Evolutionary conservation across 495 filamentous ascomycete species (phyloP).

Genomic region (Penicillium angulare): DNA sequence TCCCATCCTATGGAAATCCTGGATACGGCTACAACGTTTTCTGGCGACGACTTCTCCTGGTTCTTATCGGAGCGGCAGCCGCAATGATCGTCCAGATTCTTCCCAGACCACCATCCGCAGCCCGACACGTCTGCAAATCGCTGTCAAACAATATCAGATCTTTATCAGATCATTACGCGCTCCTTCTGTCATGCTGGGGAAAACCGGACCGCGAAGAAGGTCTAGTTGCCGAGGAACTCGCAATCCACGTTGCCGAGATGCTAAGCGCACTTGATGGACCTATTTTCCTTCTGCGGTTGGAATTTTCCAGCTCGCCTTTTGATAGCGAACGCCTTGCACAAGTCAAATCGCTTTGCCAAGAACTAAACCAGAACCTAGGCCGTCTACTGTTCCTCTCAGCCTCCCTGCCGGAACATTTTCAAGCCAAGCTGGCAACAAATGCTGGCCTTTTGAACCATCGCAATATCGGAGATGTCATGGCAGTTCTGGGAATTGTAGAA

Average conservation of each 20-base stretch:
- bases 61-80: slow-evolving; percentile 38
- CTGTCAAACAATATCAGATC: slow-evolving; percentile 37
- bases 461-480: slow-evolving; percentile 42
- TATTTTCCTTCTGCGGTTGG: slow-evolving; percentile 32
- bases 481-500: slow-evolving; percentile 37
- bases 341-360: slow-evolving; percentile 36
- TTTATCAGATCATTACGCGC: slow-evolving; percentile 44
- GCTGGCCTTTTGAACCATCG: slow-evolving; percentile 39
- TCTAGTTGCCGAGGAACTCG: slow-evolving; percentile 30
- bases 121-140: slow-evolving; percentile 39
- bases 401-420: slow-evolving; percentile 31
- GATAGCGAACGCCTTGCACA: slow-evolving; percentile 33
- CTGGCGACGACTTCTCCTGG: slow-evolving; percentile 43
- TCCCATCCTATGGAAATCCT: slow-evolving; percentile 39
- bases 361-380: slow-evolving; percentile 34
- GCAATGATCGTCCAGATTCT: slow-evolving; percentile 42
- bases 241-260: slow-evolving; percentile 31
- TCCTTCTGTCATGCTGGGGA: slow-evolving; percentile 43
- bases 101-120: slow-evolving; percentile 43
- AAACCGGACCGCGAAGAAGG: slow-evolving; percentile 26
- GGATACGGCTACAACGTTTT: slow-evolving; percentile 45
- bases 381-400: slow-evolving; percentile 35
- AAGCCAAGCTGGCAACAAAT: slow-evolving; percentile 23
- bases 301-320: slow-evolving; percentile 44
- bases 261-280: slow-evolving; percentile 32